A percentile compares a stretch with the other conserved stretches of the same genome.
Conservation (phyloP, 2,329 filamentous ascomycete species). For the Orbilia oligospora region DNA sequence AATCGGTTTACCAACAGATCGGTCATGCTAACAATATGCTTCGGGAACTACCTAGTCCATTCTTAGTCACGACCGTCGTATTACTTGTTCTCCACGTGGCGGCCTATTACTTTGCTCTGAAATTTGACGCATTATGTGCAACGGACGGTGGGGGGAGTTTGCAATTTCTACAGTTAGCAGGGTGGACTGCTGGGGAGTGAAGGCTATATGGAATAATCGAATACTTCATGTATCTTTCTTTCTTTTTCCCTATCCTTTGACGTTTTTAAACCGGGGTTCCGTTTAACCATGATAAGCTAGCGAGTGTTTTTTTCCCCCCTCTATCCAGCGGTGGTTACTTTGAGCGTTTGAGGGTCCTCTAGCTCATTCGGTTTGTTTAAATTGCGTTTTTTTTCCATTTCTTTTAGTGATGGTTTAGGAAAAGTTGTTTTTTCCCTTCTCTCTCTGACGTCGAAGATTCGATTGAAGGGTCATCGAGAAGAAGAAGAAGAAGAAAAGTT, state of each 20-base stretch:
- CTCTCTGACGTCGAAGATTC: neutral
- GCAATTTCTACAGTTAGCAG: slow-evolving; percentile 19
- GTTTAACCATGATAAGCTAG: neutral
- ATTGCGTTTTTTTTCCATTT: neutral
- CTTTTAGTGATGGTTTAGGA: neutral
- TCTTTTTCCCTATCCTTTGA: neutral
- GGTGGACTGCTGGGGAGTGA: slow-evolving; percentile 13
- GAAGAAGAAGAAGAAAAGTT: neutral
- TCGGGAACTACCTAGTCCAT: slow-evolving; percentile 36
- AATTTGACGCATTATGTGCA: slow-evolving; percentile 51
- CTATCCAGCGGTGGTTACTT: neutral
- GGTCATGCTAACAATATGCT: neutral
- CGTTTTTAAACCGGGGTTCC: neutral
- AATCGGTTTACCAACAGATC: neutral
- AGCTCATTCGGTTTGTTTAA: neutral
- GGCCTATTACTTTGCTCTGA: slow-evolving; percentile 39
- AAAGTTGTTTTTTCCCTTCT: neutral
- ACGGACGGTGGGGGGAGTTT: slow-evolving; percentile 8
- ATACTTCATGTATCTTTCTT: neutral
- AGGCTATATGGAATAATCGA: neutral
- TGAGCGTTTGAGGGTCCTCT: neutral
- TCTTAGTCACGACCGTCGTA: slow-evolving; percentile 37
- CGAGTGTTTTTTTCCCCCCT: neutral
- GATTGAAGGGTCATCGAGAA: neutral
- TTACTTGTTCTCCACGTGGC: slow-evolving; percentile 39